Base-by-base conservation (phyloP, 805 yeast species). In the Metschnikowia lochheadii region DNA sequence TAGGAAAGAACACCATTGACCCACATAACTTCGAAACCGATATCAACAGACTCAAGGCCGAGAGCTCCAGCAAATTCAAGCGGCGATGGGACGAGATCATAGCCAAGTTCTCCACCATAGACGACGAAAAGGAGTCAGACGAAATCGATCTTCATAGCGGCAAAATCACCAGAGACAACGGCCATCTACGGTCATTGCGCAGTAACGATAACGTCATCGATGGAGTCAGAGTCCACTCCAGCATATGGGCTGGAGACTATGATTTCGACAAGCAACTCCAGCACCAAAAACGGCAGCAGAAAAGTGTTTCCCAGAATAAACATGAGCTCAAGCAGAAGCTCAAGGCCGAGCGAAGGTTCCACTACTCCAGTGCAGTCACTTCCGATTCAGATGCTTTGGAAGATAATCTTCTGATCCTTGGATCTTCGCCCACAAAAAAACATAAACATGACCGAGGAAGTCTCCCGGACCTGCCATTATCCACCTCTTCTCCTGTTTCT, bases 91-190 rank as follows among this genome's bases (percentile, higher is more conserved):
- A 72, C 20, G 67, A 70, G 13, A 80, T 84, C 29, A 73, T 84
- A 6, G 63, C 72, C 1, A 80, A 78, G 59, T 82, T 83, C 59
- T 69, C 80, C 3, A 49, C 53, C 3, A 75, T 80, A 44, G 75
- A 75, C 46, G 77, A 77, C 33, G 69, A 70, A 4, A 70, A 71
- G 15, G 83, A 82, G 48, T 84, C 87, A 36, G 90, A 84, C 61
- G 73, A 82, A 21, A 67, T 84, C n/a, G 90, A 87, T 61, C 59
- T 87, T 20, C 60, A 63, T 8, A 81, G 89, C 0, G 91, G 92
- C 0, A 72, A 77, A 49, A 77, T 87, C 1, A 63, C 83, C 1
- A 78, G 71, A 32, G 90, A 87, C 58, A 76, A 80, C 47, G 96
- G 96, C 2, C 95, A 87, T 64, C 57, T 87, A 20, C 66, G 78